Percentiles rank a stretch among this genome's conserved stretches.
Evolutionary conservation across 306 rosid genomes (phyloP).

Genomic region (Pyrus betulifolia): DNA sequence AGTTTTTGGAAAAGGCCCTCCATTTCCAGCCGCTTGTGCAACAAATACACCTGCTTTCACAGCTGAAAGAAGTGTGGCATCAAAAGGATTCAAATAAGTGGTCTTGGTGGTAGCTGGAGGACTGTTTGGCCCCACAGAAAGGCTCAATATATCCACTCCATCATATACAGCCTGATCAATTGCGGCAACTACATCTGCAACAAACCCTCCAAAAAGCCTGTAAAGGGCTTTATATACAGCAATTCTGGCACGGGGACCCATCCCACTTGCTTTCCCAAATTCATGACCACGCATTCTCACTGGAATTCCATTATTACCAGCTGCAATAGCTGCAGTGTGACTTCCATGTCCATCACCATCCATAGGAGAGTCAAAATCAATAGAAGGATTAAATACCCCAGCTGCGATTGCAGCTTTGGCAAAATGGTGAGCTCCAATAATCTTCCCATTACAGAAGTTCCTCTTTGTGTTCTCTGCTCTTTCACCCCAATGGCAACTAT

Average conservation of each 20-base stretch:
- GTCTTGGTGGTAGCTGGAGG: slow-evolving; percentile 87
- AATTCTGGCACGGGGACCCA: slow-evolving; percentile 99
- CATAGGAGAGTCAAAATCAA: slow-evolving; percentile 89
- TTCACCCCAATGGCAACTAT: too few species aligned
- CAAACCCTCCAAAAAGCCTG: slow-evolving; percentile 91
- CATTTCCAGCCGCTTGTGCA: slow-evolving; percentile 99
- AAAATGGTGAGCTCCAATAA: slow-evolving; percentile 97
- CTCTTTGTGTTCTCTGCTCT: slow-evolving; percentile 80
- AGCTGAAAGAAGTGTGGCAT: slow-evolving; percentile 98
- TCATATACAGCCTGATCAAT: slow-evolving; percentile 99
- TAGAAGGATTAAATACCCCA: slow-evolving; percentile 83
- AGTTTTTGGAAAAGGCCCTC: slow-evolving; percentile 97
- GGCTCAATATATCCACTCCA: slow-evolving; percentile 99
- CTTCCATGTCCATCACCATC: slow-evolving; percentile 99
- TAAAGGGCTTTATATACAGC: slow-evolving; percentile 98
- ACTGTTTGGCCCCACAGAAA: slow-evolving; percentile 95
- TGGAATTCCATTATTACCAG: slow-evolving; percentile 98
- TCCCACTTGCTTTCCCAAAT: slow-evolving; percentile 97
- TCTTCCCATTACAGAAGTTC: slow-evolving; percentile 88
- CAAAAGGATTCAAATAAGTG: slow-evolving; percentile 89
- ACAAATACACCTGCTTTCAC: slow-evolving; percentile 99
- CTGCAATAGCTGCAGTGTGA: slow-evolving; percentile 98
- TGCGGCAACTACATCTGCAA: slow-evolving; percentile 98
- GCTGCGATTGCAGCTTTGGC: slow-evolving; percentile 97
- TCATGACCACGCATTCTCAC: slow-evolving; percentile 93